Evolutionary conservation across 1,139 yeast species (phyloP), one percentile per base, ranked within the genome.

Genomic region (Geotrichum carabidarum): DNA sequence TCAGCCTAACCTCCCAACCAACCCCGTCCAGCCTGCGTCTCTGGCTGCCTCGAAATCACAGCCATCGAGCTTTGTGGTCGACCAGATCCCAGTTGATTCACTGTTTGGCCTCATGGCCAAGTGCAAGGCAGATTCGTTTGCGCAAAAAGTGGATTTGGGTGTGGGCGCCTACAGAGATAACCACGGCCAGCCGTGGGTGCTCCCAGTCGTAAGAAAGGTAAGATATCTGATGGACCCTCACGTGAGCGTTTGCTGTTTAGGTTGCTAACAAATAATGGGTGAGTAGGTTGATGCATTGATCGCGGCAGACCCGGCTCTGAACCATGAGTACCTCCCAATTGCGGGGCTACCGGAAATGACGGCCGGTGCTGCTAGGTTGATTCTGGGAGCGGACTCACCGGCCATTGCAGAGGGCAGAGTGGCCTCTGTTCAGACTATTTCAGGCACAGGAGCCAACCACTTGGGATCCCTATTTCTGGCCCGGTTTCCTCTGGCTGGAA

Each of bases 391-490:
- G 1, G 77, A 83, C 52, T 80, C 86, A 1, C 68, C 71, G 32
- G 85, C 86, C 9, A 70, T 83, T 51, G 65, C 68, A 30, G 81
- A 81, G 59, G 63, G 64, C 52, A 61, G 85, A 64, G 77, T 88
- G 44, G 81, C 86, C 27, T 84, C 94, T 37, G 83, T 86, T 56
- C 99, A 93, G 72, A 82, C 95, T 38, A 77, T 93, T 57, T 86
- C 96, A 35, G 99, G 99, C 62, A 93, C 99, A 12, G 99, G 99
- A 55, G 96, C 98, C 4, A 78, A 91, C 65, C 98, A 91, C 68
- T 74, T 90, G 65, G 95, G 91, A 27, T 96, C 91, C 15, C 77
- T 78, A 59, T 88, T 93, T 66, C 73, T 91, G 52, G 56, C 69
- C 59, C 77, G 78, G 60, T 71, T 81, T 74, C 70, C 78, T 70